A percentile compares a stretch with the other conserved stretches of the same genome.
Evolutionary conservation across 345 rosid species (phyloP).

Genomic region (Cardamine resedifolia): DNA sequence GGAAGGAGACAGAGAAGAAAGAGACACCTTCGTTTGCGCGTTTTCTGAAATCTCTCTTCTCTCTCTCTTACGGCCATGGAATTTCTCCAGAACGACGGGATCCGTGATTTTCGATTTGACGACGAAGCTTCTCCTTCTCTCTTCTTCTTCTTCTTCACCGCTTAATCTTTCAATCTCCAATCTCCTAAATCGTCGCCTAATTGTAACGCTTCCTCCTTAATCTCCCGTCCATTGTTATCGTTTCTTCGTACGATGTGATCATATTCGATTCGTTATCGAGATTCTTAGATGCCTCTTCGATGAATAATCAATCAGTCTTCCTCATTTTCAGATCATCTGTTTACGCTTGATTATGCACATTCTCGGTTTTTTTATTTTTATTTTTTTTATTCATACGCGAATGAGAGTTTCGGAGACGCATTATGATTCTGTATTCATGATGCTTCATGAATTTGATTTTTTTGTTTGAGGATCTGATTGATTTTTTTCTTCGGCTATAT

Average conservation of each 20-base stretch:
- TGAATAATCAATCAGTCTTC: background rate
- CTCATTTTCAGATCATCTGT: conserved; percentile 4
- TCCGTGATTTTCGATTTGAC: conserved; percentile 55
- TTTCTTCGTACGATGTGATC: conserved; percentile 39
- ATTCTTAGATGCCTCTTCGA: background rate
- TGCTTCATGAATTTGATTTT: background rate
- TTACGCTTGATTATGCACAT: background rate
- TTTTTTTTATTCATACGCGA: background rate
- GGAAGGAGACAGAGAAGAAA: conserved; percentile 31
- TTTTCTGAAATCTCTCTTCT: conserved; percentile 17
- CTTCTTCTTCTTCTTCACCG: conserved; percentile 30
- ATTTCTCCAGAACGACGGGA: conserved; percentile 52
- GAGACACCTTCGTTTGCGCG: conserved; percentile 51
- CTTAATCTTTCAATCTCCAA: conserved; percentile 20
- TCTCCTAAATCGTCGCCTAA: conserved; percentile 20
- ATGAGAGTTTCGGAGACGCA: background rate
- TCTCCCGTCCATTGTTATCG: conserved; percentile 9
- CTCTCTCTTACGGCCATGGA: conserved; percentile 39
- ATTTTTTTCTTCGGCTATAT: conserved; percentile 4
- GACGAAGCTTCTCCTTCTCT: conserved; percentile 23
- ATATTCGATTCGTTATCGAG: background rate
- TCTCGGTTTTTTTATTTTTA: background rate
- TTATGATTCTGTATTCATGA: background rate
- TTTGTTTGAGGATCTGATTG: conserved; percentile 38
- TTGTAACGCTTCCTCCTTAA: background rate